Evolutionary conservation across 306 rosid species (phyloP).

Genomic region (Cucurbita moschata): DNA sequence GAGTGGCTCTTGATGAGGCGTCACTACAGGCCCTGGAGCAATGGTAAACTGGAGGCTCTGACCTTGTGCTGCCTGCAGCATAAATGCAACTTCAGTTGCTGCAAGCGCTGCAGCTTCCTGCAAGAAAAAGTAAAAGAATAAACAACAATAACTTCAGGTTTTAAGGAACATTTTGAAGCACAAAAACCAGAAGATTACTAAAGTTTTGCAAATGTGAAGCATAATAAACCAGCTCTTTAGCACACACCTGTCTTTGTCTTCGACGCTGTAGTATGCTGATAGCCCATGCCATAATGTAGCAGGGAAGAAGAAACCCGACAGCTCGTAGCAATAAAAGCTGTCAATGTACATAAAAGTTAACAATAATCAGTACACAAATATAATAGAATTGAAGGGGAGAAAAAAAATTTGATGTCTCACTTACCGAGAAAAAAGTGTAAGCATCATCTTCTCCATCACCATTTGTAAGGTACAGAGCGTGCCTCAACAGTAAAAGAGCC

Average conservation of each 20-base stretch:
- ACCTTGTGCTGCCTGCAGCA: constrained; percentile 77
- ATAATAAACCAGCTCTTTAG: neutral
- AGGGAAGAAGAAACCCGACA: constrained; percentile 93
- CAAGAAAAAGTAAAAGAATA: neutral
- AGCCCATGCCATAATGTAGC: constrained; percentile 99
- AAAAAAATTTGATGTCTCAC: constrained; percentile 3
- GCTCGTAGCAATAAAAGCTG: constrained; percentile 75
- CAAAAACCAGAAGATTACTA: neutral
- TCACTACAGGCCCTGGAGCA: constrained; percentile 46
- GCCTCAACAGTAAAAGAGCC: constrained; percentile 87
- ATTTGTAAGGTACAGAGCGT: constrained; percentile 64
- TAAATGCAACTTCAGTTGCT: constrained; percentile 91
- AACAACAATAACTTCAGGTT: neutral
- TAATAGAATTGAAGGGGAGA: neutral
- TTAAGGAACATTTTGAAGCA: neutral
- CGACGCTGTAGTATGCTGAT: constrained; percentile 93
- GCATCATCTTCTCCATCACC: constrained; percentile 53
- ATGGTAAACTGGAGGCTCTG: constrained; percentile 69
- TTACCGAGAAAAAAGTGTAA: constrained; percentile 67
- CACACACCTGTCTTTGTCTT: constrained; percentile 75
- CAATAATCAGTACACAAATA: neutral
- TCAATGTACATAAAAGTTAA: neutral
- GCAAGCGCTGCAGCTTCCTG: constrained; percentile 98
- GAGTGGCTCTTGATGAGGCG: constrained; percentile 45
- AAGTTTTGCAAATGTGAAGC: neutral